Percentiles rank a stretch among this genome's conserved stretches.
phyloP scores from a whole-genome alignment of 345 rosid genomes.

The Corchorus capsularis region DNA sequence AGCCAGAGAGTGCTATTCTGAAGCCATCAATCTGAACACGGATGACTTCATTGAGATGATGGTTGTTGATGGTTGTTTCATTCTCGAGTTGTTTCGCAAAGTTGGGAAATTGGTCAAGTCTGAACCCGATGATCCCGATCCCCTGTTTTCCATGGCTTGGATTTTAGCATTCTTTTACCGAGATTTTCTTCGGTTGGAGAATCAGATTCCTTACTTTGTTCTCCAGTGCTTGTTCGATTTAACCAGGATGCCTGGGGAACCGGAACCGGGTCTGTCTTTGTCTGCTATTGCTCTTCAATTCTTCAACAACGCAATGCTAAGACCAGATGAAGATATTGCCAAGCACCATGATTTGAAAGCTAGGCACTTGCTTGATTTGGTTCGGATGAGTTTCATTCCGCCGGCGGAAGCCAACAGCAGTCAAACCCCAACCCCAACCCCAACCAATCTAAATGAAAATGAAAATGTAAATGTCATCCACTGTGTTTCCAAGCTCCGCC shows the following conservation, averaged over 20 bases:
- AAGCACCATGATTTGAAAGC: slow-evolving; percentile 33
- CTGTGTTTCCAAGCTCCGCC: slow-evolving; percentile 67
- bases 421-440: no score
- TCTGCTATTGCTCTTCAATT: slow-evolving; percentile 52
- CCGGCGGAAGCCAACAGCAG: no score
- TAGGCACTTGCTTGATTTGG: slow-evolving; percentile 71
- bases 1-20: slow-evolving; percentile 71
- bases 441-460: slow-evolving; percentile 3
- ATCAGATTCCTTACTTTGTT: slow-evolving; percentile 73
- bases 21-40: slow-evolving; percentile 12
- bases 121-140: slow-evolving; percentile 78
- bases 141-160: slow-evolving; percentile 72
- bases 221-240: slow-evolving; percentile 58
- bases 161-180: slow-evolving; percentile 67
- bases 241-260: slow-evolving; percentile 30
- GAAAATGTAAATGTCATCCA: slow-evolving; percentile 46
- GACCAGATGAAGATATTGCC: slow-evolving; percentile 38
- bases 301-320: slow-evolving; percentile 55
- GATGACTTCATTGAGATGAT: slow-evolving; percentile 66
- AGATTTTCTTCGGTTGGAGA: slow-evolving; percentile 37
- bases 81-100: slow-evolving; percentile 53
- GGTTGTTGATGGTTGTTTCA: slow-evolving; percentile 70
- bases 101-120: slow-evolving; percentile 36
- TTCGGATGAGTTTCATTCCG: slow-evolving; percentile 53
- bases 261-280: slow-evolving; percentile 38